Base-by-base conservation (phyloP, 1,284 basidiomycete species). In the Tilletia walkeri region DNA sequence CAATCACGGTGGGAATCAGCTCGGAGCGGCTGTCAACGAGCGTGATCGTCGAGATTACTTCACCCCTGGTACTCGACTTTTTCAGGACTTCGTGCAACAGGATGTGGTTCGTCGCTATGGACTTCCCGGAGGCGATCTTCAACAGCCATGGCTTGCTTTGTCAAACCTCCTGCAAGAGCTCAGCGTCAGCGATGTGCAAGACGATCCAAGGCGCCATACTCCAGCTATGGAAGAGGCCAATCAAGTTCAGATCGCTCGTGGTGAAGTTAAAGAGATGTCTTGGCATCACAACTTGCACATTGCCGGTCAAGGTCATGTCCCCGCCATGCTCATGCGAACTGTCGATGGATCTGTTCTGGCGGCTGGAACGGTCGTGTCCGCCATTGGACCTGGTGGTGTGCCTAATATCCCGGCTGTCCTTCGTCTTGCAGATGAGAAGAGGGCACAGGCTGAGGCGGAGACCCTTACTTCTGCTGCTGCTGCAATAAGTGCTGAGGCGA, bases 31-130 rank as follows among this genome's bases (percentile, higher is more conserved):
- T 4, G 80, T 85, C 70, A 85, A 85, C 69, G 84, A 85, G 70
- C 74, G 84, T 9, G 80, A 83, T 63, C 76, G 84, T 3, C 73
- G 80, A 24, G 84, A 85, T 70, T 85, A 84, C 70, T 76, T 74
- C 38, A 80, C 78, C 4, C 84, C 84, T 0, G 78, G 80, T 34
- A 76, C 80, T 1, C 16, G 67, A 6, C 74, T 85, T 7, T 85
- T 85, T 65, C 69, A 71, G 12, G 69, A 75, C 30, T 84, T 84
- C 50, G 73, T 75, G 18, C 68, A 75, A 53, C 41, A 66, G 2
- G 70, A 72, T 49, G 61, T 82, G 14, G 66, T 83, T 47, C 45
- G 75, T 2, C 72, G 78, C 2, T 84, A 78, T 73, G 63, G 66
- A 14, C 66, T 78, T 34, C n/a, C 59, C 39, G 24, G 6, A 39